phyloP scores from a whole-genome alignment of 2,329 filamentous ascomycete genomes.

The Aspergillus terreus region DNA sequence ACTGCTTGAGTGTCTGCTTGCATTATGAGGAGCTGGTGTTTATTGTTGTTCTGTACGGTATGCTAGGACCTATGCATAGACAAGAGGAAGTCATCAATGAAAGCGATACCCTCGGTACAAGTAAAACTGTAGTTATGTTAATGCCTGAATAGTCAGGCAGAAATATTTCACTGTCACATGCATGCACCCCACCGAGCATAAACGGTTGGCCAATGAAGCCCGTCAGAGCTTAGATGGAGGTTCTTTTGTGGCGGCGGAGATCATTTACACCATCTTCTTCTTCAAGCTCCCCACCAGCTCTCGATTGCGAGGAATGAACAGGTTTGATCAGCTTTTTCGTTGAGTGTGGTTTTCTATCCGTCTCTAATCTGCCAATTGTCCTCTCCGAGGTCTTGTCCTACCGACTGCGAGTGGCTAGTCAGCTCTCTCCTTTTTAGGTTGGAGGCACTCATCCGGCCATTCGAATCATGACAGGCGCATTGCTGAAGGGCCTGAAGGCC shows the following conservation, averaged over 20 bases:
- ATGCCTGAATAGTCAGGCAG: too few species aligned
- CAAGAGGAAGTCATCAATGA: neutral
- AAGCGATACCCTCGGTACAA: neutral
- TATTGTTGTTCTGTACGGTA: neutral
- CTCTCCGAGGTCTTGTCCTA: too few species aligned
- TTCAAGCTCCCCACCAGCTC: neutral
- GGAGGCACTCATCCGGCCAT: too few species aligned
- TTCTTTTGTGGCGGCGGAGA: neutral
- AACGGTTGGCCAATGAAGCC: neutral
- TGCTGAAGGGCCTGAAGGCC: conserved; percentile 17
- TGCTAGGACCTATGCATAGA: neutral
- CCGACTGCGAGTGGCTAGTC: too few species aligned
- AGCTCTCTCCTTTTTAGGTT: too few species aligned
- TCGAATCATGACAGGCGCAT: conserved; percentile 19
- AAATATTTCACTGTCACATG: neutral
- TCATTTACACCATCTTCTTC: neutral
- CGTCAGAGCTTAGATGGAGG: neutral
- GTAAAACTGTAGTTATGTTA: too few species aligned
- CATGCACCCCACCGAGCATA: neutral
- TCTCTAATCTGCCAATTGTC: too few species aligned
- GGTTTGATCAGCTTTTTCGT: too few species aligned
- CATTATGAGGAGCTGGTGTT: neutral
- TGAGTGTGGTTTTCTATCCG: too few species aligned
- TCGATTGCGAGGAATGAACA: neutral
- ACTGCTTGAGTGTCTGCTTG: neutral